These are phyloP conservation scores for Pichia sp. DNA, from an alignment of 1,139 yeast species.

Conservation along the genomic window DNA sequence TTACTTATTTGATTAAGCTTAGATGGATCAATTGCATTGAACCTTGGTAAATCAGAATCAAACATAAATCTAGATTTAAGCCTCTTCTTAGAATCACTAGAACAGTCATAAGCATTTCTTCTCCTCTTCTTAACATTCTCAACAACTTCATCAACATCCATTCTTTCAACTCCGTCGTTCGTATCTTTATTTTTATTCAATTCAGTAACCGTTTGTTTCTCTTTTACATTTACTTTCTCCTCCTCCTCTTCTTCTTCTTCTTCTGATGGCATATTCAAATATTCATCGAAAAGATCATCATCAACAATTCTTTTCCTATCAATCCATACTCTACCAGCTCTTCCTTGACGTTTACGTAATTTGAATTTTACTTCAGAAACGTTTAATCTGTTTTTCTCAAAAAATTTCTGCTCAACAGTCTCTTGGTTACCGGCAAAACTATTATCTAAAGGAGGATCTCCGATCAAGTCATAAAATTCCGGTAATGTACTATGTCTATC, in stretches of 20 bases:
- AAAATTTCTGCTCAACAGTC: slow-evolving; percentile 16
- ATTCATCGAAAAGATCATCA: slow-evolving; percentile 37
- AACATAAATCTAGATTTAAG: slow-evolving; percentile 68
- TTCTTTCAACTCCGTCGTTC: slow-evolving; percentile 11
- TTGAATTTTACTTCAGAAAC: slow-evolving; percentile 54
- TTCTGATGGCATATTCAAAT: slow-evolving; percentile 26
- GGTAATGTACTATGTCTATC: slow-evolving; percentile 34
- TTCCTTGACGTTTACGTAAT: slow-evolving; percentile 68
- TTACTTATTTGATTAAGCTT: slow-evolving; percentile 74
- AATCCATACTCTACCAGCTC: slow-evolving; percentile 62
- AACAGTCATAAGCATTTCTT: slow-evolving; percentile 49
- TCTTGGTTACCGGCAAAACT: slow-evolving; percentile 13
- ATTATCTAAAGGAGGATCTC: slow-evolving; percentile 28
- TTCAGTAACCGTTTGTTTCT: slow-evolving; percentile 5
- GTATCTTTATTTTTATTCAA: not conserved
- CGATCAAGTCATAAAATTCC: slow-evolving; percentile 42
- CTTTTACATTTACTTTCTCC: slow-evolving; percentile 25
- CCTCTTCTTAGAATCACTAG: slow-evolving; percentile 45
- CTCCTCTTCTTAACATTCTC: slow-evolving; percentile 4
- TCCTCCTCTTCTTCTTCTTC: slow-evolving; percentile 27
- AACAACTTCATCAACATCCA: slow-evolving; percentile 19
- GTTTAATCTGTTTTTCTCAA: slow-evolving; percentile 35
- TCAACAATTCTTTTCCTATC: slow-evolving; percentile 52
- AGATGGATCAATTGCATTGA: slow-evolving; percentile 59
- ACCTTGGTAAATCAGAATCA: slow-evolving; percentile 56